These are phyloP conservation scores for Endocarpon pusillum DNA, from an alignment of 495 filamentous ascomycete genomes.

Conservation along the genomic window DNA sequence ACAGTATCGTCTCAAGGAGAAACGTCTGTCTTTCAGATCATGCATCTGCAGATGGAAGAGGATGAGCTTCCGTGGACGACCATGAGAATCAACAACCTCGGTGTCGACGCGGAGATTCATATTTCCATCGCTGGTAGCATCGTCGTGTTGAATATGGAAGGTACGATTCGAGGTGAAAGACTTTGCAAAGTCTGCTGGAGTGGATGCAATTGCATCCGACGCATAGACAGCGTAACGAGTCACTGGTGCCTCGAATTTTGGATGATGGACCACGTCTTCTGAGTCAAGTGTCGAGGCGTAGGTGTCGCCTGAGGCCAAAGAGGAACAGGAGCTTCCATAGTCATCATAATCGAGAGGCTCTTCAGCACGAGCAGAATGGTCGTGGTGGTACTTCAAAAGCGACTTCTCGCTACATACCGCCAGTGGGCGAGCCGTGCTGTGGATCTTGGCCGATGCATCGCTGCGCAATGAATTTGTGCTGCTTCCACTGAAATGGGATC, in stretches of 20 bases:
- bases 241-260: slow-evolving; percentile 41
- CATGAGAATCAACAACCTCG: slow-evolving; percentile 33
- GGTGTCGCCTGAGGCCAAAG: slow-evolving; percentile 58
- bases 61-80: slow-evolving; percentile 45
- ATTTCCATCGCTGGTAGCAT: slow-evolving; percentile 82
- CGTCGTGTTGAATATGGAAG: slow-evolving; percentile 76
- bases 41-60: slow-evolving; percentile 95
- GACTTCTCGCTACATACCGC: slow-evolving; percentile 24
- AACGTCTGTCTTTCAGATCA: slow-evolving; percentile 70
- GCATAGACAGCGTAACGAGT: slow-evolving; percentile 42
- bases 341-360: slow-evolving; percentile 29
- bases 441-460: too few species aligned
- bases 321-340: slow-evolving; percentile 34
- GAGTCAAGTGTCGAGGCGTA: slow-evolving; percentile 62
- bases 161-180: slow-evolving; percentile 74
- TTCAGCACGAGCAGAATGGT: slow-evolving; percentile 22
- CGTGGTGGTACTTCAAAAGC: slow-evolving; percentile 18
- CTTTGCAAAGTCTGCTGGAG: slow-evolving; percentile 65
- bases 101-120: slow-evolving; percentile 94
- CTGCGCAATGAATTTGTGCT: too few species aligned
- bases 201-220: slow-evolving; percentile 52
- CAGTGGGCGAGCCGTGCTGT: too few species aligned
- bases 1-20: slow-evolving; percentile 82
- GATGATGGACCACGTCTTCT: slow-evolving; percentile 41
- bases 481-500: too few species aligned